Percentiles rank a stretch among this genome's conserved stretches.
Evolutionary conservation across 2,329 filamentous ascomycete species (phyloP).

Genomic region (Didymella segeticola): DNA sequence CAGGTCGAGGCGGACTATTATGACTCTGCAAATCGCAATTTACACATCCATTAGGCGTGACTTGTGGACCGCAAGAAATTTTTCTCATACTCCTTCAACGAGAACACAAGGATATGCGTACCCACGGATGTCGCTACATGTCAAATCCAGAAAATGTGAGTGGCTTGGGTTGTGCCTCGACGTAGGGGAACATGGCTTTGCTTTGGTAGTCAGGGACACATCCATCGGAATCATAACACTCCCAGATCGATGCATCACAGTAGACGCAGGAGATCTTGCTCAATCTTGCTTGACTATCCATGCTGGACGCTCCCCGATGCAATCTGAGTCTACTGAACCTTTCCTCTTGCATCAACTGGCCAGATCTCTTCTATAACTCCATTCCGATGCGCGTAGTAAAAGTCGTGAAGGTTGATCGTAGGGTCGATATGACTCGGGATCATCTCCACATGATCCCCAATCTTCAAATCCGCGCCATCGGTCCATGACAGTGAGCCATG

Average conservation of each 20-base stretch:
- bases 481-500: constrained; percentile 58
- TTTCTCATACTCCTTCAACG: too few relatives aligned
- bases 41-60: too few relatives aligned
- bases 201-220: neutral
- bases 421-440: constrained; percentile 63
- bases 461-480: constrained; percentile 47
- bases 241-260: too few relatives aligned
- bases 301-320: constrained; percentile 14
- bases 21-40: too few relatives aligned
- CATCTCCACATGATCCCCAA: constrained; percentile 60
- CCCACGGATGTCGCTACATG: too few relatives aligned
- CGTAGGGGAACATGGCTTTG: neutral
- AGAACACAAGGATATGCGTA: too few relatives aligned
- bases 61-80: too few relatives aligned
- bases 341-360: constrained; percentile 59
- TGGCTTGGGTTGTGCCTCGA: neutral
- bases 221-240: too few relatives aligned
- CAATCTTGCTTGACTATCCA: neutral
- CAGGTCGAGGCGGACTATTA: too few relatives aligned
- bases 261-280: neutral
- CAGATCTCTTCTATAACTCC: constrained; percentile 61
- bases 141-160: too few relatives aligned
- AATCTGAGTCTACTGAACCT: constrained; percentile 53
- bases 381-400: constrained; percentile 58
- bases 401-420: constrained; percentile 60